Conservation (phyloP, 129 eudicot genomes). For the Apium graveolens region DNA sequence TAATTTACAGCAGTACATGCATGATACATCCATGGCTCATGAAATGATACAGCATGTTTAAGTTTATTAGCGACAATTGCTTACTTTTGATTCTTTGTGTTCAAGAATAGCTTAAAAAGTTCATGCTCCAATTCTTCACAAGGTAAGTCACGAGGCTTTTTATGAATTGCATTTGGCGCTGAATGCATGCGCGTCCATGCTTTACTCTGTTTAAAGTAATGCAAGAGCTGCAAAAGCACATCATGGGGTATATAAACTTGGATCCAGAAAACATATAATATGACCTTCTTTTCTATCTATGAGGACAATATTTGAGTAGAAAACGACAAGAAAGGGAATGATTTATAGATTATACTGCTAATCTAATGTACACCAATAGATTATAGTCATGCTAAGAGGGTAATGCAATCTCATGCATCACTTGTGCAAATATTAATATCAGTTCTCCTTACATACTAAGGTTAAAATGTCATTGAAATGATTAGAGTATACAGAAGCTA, state of each 20-base stretch:
- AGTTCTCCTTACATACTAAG: neutral
- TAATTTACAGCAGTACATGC: neutral
- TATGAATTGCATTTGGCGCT: constrained; percentile 24
- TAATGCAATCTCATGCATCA: neutral
- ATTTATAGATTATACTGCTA: neutral
- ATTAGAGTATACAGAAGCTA: neutral
- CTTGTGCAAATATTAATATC: neutral
- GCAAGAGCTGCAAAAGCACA: constrained; percentile 46
- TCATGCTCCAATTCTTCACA: constrained; percentile 47
- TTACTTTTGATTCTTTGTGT: constrained; percentile 48
- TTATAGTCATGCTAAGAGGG: neutral
- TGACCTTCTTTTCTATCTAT: neutral
- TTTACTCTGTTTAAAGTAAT: constrained; percentile 33
- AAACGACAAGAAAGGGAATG: neutral
- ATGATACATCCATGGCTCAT: neutral
- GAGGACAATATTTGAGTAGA: neutral
- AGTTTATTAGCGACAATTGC: constrained; percentile 8
- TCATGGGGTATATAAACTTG: neutral
- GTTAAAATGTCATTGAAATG: neutral
- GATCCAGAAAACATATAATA: neutral
- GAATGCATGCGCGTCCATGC: constrained; percentile 51
- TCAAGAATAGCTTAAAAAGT: constrained; percentile 34
- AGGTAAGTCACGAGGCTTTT: constrained; percentile 46
- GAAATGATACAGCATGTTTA: neutral
- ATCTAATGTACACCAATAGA: neutral